Percentiles rank a stretch among this genome's conserved stretches.
Evolutionary conservation across 2,329 filamentous ascomycete species (phyloP).

Genomic region (Diaporthe sp.): DNA sequence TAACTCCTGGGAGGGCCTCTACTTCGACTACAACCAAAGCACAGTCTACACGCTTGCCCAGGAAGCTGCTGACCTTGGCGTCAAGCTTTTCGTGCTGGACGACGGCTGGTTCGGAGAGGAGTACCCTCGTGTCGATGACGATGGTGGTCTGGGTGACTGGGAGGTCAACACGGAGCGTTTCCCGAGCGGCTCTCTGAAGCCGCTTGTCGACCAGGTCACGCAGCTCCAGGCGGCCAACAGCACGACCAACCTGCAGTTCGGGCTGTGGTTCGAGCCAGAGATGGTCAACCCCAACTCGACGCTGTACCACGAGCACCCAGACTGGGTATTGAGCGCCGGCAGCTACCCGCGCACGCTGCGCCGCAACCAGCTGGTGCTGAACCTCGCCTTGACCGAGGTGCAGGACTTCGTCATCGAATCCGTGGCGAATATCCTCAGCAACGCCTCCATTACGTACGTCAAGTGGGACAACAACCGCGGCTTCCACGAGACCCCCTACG

Average conservation of each 20-base stretch:
- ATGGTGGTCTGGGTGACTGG: constrained; percentile 74
- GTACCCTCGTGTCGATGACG: constrained; percentile 69
- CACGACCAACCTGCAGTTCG: constrained; percentile 66
- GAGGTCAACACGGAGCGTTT: constrained; percentile 69
- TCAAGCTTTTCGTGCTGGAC: constrained; percentile 74
- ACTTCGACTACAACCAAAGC: constrained; percentile 69
- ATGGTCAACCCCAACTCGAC: constrained; percentile 75
- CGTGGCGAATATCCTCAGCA: constrained; percentile 66
- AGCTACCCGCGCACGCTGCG: constrained; percentile 67
- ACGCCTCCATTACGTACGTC: constrained; percentile 68
- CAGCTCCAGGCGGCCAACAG: constrained; percentile 61
- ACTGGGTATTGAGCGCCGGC: constrained; percentile 72
- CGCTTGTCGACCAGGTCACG: constrained; percentile 65
- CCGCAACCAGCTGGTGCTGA: constrained; percentile 72
- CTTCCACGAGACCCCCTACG: constrained; percentile 70
- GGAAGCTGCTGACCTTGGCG: constrained; percentile 69
- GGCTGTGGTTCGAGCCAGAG: constrained; percentile 77
- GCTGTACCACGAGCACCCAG: constrained; percentile 71
- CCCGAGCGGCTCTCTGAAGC: constrained; percentile 63
- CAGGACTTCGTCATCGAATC: constrained; percentile 72
- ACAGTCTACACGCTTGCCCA: constrained; percentile 67
- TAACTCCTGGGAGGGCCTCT: constrained; percentile 76
- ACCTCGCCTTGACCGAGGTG: constrained; percentile 70
- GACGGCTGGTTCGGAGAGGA: constrained; percentile 78
- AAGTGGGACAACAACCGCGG: constrained; percentile 79